Percentiles rank a stretch among this genome's conserved stretches.
Conservation (phyloP, 805 yeast species). For the Saccharomycodes ludwigii region DNA sequence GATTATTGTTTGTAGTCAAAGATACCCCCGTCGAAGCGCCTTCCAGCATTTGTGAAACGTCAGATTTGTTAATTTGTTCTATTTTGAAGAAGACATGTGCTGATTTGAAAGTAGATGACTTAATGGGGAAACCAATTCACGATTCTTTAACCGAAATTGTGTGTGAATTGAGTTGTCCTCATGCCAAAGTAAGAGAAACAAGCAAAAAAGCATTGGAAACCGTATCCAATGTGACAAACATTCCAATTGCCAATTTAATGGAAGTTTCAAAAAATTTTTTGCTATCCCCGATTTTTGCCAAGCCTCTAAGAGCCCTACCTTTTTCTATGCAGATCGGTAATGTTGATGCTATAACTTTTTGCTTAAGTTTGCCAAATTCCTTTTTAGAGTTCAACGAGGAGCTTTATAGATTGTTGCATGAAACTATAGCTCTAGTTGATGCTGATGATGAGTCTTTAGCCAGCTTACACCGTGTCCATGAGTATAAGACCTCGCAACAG, state of each 20-base stretch:
- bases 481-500: slow-evolving; percentile 80
- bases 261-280: slow-evolving; percentile 73
- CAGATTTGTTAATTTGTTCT: slow-evolving; percentile 52
- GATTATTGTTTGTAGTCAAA: slow-evolving; percentile 78
- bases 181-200: slow-evolving; percentile 67
- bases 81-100: slow-evolving; percentile 56
- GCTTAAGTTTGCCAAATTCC: slow-evolving; percentile 67
- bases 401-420: slow-evolving; percentile 68
- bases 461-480: slow-evolving; percentile 73
- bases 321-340: slow-evolving; percentile 98
- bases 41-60: slow-evolving; percentile 56
- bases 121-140: slow-evolving; percentile 51
- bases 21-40: slow-evolving; percentile 90
- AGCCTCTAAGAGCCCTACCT: slow-evolving; percentile 91
- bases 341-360: slow-evolving; percentile 92
- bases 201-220: slow-evolving; percentile 59
- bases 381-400: slow-evolving; percentile 85
- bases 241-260: slow-evolving; percentile 63
- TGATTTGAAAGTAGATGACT: slow-evolving; percentile 45
- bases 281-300: slow-evolving; percentile 89
- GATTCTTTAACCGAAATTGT: slow-evolving; percentile 81
- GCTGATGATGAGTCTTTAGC: slow-evolving; percentile 96
- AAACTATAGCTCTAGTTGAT: slow-evolving; percentile 88
- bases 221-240: slow-evolving; percentile 56
- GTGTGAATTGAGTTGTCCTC: slow-evolving; percentile 85